Evolutionary conservation across 83 land plant species (phyloP), one percentile per base, ranked within the genome.

Genomic region (Thuja plicata): DNA sequence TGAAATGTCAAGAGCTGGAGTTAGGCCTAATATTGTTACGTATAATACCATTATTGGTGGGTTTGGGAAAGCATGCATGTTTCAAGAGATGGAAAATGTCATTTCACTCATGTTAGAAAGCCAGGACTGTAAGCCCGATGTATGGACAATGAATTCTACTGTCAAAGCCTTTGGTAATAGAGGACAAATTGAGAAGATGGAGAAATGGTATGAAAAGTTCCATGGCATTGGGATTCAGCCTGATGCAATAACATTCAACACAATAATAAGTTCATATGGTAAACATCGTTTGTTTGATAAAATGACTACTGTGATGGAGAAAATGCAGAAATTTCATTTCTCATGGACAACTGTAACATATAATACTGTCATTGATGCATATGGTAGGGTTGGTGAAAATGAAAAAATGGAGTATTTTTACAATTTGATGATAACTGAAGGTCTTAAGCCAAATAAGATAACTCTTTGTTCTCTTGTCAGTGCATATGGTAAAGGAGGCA

Each of bases 21-120:
- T 98, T 70, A 89, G 92, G 38, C 94, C 92, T 71, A 98, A 88
- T 66, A 79, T 74, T 27, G 99, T 98, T 13, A 98, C 99, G 38
- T 95, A 95, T 84, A 98, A 98, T 81, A 96, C 93, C 0, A 66
- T 98, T 21, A 89, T 98, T 71, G 94, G 93, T 91, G 99, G 96
- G 24, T 98, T 91, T 93, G 99, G 99, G 32, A 98, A 96, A 87
- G 95, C 94, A 60, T 91, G 95, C 74, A 89, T 92, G 93, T 91
- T 96, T 91, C 87, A 90, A 84, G 90, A 90, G 86, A 94, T 98
- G 95, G 98, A 98, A 88, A 89, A 86, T 38, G 80, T 92, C 12
- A 86, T 95, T 78, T 57, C 86, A 2, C 86, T 90, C 62, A 95
- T 95, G 96, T 85, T 97, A 79, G 93, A 93, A 88, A 88, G 88